Evolutionary conservation across 768 basidiomycete species (phyloP), one percentile per base, ranked within the genome.

Genomic region (Botryobasidium botryosum): DNA sequence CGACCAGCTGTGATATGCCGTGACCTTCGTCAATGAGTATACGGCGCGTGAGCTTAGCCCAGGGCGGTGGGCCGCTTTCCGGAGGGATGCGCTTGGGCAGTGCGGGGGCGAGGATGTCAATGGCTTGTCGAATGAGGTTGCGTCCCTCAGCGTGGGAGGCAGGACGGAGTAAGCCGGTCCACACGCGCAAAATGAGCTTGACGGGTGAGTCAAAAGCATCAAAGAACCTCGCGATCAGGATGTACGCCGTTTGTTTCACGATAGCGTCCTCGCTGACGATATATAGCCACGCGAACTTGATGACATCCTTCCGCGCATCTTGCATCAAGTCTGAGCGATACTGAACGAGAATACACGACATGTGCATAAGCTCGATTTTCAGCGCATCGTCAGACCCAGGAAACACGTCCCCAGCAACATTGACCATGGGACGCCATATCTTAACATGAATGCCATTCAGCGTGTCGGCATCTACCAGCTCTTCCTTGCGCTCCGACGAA

Each of bases 181-280:
- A 97, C 21, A 90, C 82, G 5, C 80, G 73, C 42, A 90, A 62
- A 40, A 92, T 76, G 58, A 99, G 90, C 61, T 94, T 97, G 48
- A 75, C 71, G 1, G 92, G 91, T 1, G 79, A 82, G 25, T 82
- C 83, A 60, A 82, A 91, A 5, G 75, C 76, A 12, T 81, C 77
- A 54, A 92, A 90, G 68, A 97, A 97, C 26, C 81, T 75, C 31
- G 94, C 87, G 27, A 84, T 77, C 5, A 97, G 70, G 28, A 94
- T 72, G 57, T 88, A 88, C 0, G 87, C 82, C 6, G 84, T 84
- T 59, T 96, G 86, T 59, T 87, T 91, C 55, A 94, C 85, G 17
- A 90, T 76, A 4, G 79, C 71, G 58, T 97, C 94, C 33, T 92
- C 86, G 44, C 68, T 77, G 42, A 70, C 71, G 52, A 91, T 83